Evolutionary conservation across 768 basidiomycete genomes (phyloP), one percentile per base, ranked within the genome.

Genomic region (Psilocybe cubensis): DNA sequence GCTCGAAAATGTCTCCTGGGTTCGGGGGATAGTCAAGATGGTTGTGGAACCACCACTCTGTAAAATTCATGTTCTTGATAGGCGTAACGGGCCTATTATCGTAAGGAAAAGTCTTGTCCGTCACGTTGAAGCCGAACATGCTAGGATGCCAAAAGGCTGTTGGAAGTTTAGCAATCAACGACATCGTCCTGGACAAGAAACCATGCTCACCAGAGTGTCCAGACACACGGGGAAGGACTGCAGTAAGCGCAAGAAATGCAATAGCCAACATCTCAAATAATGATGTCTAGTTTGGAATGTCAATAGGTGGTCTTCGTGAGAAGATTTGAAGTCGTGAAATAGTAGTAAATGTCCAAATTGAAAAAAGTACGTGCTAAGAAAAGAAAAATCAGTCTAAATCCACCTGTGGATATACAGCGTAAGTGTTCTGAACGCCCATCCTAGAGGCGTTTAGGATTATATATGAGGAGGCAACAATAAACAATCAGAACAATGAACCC

Each of bases 51-150:
- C 87, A 76, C 86, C 86, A 73, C 61, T 76, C 61, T 69, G 79
- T 58, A 76, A 87, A 87, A 70, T 83, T 78, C 79, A 68, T 59
- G 64, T 68, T 72, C 71, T 83, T 52, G 64, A 74, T 68, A 52
- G 72, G 74, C 56, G 65, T 66, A 20, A 81, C 84, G 23, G 88
- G 86, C 2, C 87, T 82, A 67, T 89, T 88, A 64, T 88, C 87
- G 68, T 86, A 86, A 4, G 72, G 42, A 48, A 78, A 87, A 1
- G 82, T 81, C 33, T 77, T 45, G 6, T 62, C 56, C 1, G 86
- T 87, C n/a, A 86, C 86, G 53, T 88, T 87, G 76, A 85, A 89
- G 1, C 88, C 87, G 57, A 63, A 87, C 84, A 88, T 87, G 67
- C 81, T 78, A 3, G 83, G 78, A 56, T 83, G 78, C 70, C 71